Conservation (phyloP, 2,329 filamentous ascomycete genomes). For the Ilyonectria sp. region DNA sequence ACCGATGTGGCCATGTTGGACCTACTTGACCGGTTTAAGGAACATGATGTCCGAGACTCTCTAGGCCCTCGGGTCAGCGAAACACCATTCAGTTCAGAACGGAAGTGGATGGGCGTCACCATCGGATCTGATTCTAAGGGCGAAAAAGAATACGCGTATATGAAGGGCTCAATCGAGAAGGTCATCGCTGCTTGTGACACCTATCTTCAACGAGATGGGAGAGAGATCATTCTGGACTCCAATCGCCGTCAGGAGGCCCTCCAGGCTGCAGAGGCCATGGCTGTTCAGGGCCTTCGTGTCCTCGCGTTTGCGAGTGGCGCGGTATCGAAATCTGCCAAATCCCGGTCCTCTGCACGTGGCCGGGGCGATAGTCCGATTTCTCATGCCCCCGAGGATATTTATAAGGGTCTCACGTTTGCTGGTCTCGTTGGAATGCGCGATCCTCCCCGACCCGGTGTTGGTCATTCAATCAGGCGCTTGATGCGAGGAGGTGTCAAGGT, state of each 20-base stretch:
- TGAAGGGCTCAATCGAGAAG: conserved; percentile 94
- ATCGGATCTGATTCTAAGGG: conserved; percentile 74
- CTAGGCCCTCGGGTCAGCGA: conserved; percentile 87
- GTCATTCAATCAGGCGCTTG: conserved; percentile 87
- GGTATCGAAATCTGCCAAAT: conserved; percentile 64
- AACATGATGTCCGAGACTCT: conserved; percentile 90
- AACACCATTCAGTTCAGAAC: conserved; percentile 95
- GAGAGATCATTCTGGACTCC: conserved; percentile 88
- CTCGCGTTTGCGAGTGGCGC: conserved; percentile 93
- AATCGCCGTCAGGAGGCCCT: conserved; percentile 80
- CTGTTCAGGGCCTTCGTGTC: conserved; percentile 89
- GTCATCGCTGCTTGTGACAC: conserved; percentile 90
- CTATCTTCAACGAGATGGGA: conserved; percentile 88
- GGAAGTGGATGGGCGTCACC: conserved; percentile 99
- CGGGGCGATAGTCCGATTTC: conserved; percentile 56
- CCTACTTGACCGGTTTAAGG: conserved; percentile 89
- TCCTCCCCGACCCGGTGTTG: conserved; percentile 91
- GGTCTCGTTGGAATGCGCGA: conserved; percentile 98
- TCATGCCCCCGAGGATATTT: conserved; percentile 77
- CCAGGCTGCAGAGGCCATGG: conserved; percentile 88
- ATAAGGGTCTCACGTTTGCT: conserved; percentile 88
- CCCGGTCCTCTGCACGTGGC: conserved; percentile 61
- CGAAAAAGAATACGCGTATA: conserved; percentile 88
- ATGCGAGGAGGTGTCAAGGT: conserved; percentile 97
- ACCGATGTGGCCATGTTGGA: conserved; percentile 98